phyloP scores from a whole-genome alignment of 176 grass and related monocot species.

The Pontederia paniculata region DNA sequence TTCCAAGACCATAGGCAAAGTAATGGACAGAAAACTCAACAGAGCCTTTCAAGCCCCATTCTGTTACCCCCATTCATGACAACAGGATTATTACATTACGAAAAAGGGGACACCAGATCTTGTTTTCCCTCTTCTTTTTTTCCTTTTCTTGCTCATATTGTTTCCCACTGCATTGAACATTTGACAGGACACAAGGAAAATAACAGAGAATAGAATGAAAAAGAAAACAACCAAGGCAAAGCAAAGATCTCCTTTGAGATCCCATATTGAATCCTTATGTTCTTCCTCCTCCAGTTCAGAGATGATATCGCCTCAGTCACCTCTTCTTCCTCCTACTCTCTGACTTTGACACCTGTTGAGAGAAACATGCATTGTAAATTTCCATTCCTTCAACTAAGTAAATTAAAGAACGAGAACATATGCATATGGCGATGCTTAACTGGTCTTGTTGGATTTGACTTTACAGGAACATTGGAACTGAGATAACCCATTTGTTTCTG shows the following conservation, averaged over 20 bases:
- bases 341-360: neutral
- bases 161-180: slow-evolving; percentile 68
- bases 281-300: neutral
- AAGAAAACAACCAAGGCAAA: neutral
- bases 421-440: slow-evolving; percentile 26
- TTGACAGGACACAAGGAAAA: slow-evolving; percentile 18
- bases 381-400: no score
- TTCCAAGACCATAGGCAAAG: slow-evolving; percentile 10
- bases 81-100: slow-evolving; percentile 2
- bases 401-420: neutral
- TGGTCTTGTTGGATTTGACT: slow-evolving; percentile 37
- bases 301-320: neutral
- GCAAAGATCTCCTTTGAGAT: slow-evolving; percentile 15
- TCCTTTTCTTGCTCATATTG: slow-evolving; percentile 26
- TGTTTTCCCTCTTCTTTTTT: slow-evolving; percentile 8
- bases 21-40: slow-evolving; percentile 7
- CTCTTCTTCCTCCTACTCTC: neutral
- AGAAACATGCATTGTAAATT: no score
- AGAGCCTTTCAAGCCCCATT: slow-evolving; percentile 14
- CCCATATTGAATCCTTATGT: neutral
- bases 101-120: neutral
- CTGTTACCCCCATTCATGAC: slow-evolving; percentile 32
- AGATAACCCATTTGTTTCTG: slow-evolving; percentile 41
- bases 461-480: slow-evolving; percentile 29
- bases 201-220: neutral